phyloP scores from a whole-genome alignment of 768 basidiomycete genomes.

The Suillus tomentosus region DNA sequence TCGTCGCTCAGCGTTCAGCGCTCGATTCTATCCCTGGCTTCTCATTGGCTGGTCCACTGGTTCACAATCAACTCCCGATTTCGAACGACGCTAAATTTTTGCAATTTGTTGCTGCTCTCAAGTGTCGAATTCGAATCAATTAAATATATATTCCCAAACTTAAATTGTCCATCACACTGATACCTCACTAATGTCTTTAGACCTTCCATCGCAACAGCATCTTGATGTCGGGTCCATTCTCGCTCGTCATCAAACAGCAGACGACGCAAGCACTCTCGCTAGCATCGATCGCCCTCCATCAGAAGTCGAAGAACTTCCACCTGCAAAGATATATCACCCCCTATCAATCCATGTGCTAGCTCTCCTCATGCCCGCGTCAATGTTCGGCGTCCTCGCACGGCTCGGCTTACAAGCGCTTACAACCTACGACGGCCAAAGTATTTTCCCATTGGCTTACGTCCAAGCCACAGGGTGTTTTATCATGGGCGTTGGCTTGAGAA shows the following conservation, averaged over 20 bases:
- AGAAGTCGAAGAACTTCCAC: conserved; percentile 33
- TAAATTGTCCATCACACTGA: not conserved
- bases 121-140: no score
- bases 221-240: conserved; percentile 37
- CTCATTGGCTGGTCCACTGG: no score
- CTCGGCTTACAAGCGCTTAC: conserved; percentile 76
- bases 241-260: conserved; percentile 35
- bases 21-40: no score
- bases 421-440: conserved; percentile 69
- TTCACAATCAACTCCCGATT: no score
- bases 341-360: conserved; percentile 65
- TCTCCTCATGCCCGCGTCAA: conserved; percentile 77
- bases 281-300: conserved; percentile 44
- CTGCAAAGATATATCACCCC: conserved; percentile 46
- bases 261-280: conserved; percentile 40
- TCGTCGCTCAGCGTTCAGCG: no score
- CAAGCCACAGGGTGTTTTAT: conserved; percentile 89
- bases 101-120: no score
- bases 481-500: conserved; percentile 79
- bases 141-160: not conserved
- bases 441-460: conserved; percentile 83
- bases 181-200: not conserved
- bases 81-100: no score
- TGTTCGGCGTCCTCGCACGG: conserved; percentile 83
- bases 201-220: conserved; percentile 14